Base-by-base conservation (phyloP, 2,329 filamentous ascomycete species). In the Talaromyces sp. region DNA sequence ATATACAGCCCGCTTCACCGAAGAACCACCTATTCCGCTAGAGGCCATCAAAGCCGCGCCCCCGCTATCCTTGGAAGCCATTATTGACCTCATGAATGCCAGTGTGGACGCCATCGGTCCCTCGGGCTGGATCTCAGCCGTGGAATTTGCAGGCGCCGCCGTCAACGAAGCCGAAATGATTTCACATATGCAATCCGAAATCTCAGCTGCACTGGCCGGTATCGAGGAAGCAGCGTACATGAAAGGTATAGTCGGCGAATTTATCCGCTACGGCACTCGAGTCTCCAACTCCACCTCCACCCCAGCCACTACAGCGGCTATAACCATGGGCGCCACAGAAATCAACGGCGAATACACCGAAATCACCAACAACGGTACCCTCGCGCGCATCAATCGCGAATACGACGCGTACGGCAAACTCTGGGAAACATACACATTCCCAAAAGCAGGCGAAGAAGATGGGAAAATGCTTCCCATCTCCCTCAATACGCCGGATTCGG, bases 401-500 rank as follows among this genome's bases (percentile, higher is more conserved):
- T 64, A 66, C 47, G 65, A 66, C 27, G 3, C 61, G 15, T 64
- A 63, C 27, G 65, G 65, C 35, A 64, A 57, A 61, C 61, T 66
- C 19, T 66, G 65, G 65, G 65, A 66, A 47, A 66, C 65, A 22
- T 64, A 63, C 37, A 66, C 10, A 67, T 68, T 33, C 72, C 73
- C 54, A 73, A 75, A 58, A 70, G 72, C 25, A 52, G 73, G 71
- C 33, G 76, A 78, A 50, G 72, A 69, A 3, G 70, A 72, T 58
- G 74, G 74, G 25, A 78, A 77, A 69, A 78, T 89, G 71, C 80
- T 96, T 61, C 92, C 92, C 9, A 79, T 96, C 1, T 92, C 92
- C 7, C 81, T 93, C 68, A 91, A 89, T 78, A 82, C 65, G 10
- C 35, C 45, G 15, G 67, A 88, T 47, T 71, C 73, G 43, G 77